phyloP scores from a whole-genome alignment of 305 asterid species.

The Rubia tinctorum region DNA sequence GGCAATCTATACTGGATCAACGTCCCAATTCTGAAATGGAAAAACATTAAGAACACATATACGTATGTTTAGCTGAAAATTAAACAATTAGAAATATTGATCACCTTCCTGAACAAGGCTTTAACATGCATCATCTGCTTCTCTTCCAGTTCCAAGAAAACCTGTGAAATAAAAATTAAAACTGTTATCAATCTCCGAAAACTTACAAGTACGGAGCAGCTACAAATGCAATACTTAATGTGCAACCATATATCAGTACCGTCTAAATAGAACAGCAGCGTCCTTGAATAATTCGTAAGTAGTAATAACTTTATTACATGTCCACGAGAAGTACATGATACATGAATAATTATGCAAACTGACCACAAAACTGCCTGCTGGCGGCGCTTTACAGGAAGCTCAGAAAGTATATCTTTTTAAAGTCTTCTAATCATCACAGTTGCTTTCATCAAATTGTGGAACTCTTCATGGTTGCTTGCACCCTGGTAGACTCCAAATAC shows the following conservation, averaged over 20 bases:
- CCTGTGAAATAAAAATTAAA: conserved; percentile 38
- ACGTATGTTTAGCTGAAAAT: neutral
- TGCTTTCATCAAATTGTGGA: conserved; percentile 94
- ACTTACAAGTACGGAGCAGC: neutral
- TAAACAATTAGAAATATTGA: neutral
- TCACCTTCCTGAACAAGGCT: conserved; percentile 83
- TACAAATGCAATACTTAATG: neutral
- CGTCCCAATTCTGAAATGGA: conserved; percentile 7
- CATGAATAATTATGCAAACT: conserved; percentile 12
- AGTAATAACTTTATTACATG: neutral
- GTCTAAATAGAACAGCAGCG: neutral
- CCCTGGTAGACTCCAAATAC: conserved; percentile 92
- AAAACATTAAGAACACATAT: neutral
- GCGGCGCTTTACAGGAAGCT: conserved; percentile 95
- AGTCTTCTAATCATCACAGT: conserved; percentile 94
- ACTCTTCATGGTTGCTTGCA: conserved; percentile 97
- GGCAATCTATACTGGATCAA: neutral
- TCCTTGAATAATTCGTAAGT: neutral
- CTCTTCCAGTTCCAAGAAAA: conserved; percentile 84
- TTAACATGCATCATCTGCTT: conserved; percentile 74
- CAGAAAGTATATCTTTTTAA: conserved; percentile 90
- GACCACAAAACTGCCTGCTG: conserved; percentile 55
- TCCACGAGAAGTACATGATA: conserved; percentile 9
- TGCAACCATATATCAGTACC: conserved; percentile 1
- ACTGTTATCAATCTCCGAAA: conserved; percentile 15